A percentile compares a stretch with the other conserved stretches of the same genome.
phyloP scores from a whole-genome alignment of 1,284 basidiomycete species.

The Puccinia sorghi region DNA sequence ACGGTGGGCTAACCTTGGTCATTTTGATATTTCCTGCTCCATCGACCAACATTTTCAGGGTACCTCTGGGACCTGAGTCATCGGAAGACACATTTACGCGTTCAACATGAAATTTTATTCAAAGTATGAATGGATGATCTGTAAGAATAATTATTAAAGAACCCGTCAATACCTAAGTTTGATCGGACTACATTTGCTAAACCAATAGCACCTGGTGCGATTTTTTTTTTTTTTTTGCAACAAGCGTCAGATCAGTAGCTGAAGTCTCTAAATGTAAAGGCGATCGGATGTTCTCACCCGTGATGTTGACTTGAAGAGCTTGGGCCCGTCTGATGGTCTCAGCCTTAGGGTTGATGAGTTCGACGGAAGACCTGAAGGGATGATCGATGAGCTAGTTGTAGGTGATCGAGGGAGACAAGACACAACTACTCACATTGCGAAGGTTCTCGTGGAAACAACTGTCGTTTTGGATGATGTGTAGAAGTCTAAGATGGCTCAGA shows the following conservation, averaged over 20 bases:
- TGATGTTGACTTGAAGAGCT: slow-evolving; percentile 78
- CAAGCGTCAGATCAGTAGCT: slow-evolving; percentile 64
- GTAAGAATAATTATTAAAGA: background rate
- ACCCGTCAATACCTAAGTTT: slow-evolving; percentile 72
- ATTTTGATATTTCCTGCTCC: slow-evolving; percentile 99
- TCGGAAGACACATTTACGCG: background rate
- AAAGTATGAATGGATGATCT: background rate
- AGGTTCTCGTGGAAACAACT: background rate
- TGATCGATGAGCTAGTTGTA: background rate
- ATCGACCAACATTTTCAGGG: slow-evolving; percentile 99
- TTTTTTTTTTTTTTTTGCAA: background rate
- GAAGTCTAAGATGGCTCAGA: background rate
- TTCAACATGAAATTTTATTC: background rate
- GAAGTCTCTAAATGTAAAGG: slow-evolving; percentile 20
- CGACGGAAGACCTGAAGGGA: slow-evolving; percentile 45
- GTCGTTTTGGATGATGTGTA: background rate
- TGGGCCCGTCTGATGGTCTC: slow-evolving; percentile 90
- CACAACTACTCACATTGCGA: background rate
- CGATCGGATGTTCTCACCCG: background rate
- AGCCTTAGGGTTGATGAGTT: slow-evolving; percentile 61
- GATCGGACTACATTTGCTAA: slow-evolving; percentile 95
- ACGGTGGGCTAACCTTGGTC: slow-evolving; percentile 71
- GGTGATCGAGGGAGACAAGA: background rate
- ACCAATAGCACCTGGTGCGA: slow-evolving; percentile 83
- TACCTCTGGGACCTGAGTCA: slow-evolving; percentile 79